phyloP scores from a whole-genome alignment of 139 green algal species.

The Coccomyxa sp. region DNA sequence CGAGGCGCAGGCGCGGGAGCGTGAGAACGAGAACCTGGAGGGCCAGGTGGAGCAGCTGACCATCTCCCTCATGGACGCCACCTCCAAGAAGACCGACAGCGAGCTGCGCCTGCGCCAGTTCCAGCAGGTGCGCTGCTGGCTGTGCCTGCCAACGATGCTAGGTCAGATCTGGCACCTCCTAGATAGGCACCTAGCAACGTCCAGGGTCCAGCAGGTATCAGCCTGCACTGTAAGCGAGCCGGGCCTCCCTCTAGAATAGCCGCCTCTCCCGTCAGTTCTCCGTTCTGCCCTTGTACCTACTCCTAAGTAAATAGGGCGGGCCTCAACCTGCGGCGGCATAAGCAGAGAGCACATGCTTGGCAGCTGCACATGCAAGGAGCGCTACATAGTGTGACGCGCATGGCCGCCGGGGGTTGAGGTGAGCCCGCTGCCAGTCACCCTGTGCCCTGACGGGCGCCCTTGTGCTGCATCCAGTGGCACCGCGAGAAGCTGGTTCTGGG shows the following conservation, averaged over 20 bases:
- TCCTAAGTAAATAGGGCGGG: not conserved
- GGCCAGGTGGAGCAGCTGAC: constrained; percentile 3
- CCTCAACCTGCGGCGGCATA: no score
- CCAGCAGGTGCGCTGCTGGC: not conserved
- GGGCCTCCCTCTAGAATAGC: not conserved
- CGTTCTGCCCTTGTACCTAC: not conserved
- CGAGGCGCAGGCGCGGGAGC: not conserved
- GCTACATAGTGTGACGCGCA: not conserved
- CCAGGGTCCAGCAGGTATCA: not conserved
- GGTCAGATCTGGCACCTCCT: not conserved
- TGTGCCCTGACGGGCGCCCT: not conserved
- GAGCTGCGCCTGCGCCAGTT: not conserved
- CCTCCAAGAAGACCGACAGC: not conserved
- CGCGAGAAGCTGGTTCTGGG: not conserved
- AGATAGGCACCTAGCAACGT: not conserved
- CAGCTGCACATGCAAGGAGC: not conserved
- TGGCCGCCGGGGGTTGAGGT: no score
- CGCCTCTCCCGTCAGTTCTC: not conserved
- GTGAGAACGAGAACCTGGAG: constrained; percentile 2
- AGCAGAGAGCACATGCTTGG: no score
- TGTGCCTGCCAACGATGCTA: not conserved
- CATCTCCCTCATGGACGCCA: not conserved
- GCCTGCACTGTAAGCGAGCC: no score
- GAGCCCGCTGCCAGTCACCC: no score
- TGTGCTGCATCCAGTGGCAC: not conserved